Base-by-base conservation (phyloP, 345 rosid genomes). In the Rhizophora apiculata region DNA sequence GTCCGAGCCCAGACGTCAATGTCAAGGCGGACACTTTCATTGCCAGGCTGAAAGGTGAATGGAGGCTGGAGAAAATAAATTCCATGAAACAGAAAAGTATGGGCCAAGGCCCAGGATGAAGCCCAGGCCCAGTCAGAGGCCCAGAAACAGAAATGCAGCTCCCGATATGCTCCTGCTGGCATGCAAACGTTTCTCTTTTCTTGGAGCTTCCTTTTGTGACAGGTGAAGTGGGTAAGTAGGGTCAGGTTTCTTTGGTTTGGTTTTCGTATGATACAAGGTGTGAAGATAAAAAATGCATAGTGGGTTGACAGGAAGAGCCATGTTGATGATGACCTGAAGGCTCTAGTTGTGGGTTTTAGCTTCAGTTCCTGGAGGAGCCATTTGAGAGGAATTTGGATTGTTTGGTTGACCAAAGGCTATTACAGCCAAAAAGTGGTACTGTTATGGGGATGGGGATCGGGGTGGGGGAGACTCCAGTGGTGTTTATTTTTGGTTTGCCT, bases 1-100 rank as follows among this genome's bases (percentile, higher is more conserved):
- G 93, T 68, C 91, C 90, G n/a, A 93, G 95, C 69, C 96, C 96
- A 10, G 98, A 93, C 72, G 96, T 93, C 18, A 85, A 93, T 67
- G 72, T 68, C 18, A 88, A 93, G 78, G 98, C 96, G 9, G 98
- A 87, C 32, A 76, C 75, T 26, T 93, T 93, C 80, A 93, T 93
- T n/a, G 95, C 98, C 34, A 85, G 89, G 81, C 85, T 88, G 8
- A 77, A 82, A 69, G 98, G 79, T 19, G 94, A 75, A 20, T 92
- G 94, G 98, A 82, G 85, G 69, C 76, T 89, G 21, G 98, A 89
- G 76, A 89, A 87, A 76, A 84, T 86, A 0, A 92, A 92, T 56
- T 87, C 97, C n/a, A 49, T 80, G 16, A 77, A 78, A 22, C 89
- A 87, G 76, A 85, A 82, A 75, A 69, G 68, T 1, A n/a, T 64